Evolutionary conservation across 768 basidiomycete species (phyloP).

Genomic region (Pleurotus platypus): DNA sequence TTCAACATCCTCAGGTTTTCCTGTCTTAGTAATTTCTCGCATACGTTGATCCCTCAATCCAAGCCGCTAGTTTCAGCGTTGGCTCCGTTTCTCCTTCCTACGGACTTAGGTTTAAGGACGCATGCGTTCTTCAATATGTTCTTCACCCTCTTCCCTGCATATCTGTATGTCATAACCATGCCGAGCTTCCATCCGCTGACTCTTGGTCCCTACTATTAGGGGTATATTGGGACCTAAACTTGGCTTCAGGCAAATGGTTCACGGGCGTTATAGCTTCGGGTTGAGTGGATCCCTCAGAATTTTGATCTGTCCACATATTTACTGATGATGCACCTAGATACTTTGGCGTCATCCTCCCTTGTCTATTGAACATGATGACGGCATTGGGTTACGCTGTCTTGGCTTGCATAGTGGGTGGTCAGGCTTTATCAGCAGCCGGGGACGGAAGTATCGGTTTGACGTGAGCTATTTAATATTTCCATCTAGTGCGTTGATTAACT

Average conservation of each 20-base stretch:
- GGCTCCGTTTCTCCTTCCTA: conserved; percentile 67
- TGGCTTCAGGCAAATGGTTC: conserved; percentile 85
- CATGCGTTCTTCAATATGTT: conserved; percentile 68
- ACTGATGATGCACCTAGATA: conserved; percentile 33
- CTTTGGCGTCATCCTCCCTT: conserved; percentile 60
- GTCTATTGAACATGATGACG: conserved; percentile 58
- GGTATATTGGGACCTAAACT: conserved; percentile 79
- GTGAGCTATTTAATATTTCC: conserved; percentile 13
- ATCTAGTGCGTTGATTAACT: no score
- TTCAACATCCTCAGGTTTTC: conserved; percentile 55
- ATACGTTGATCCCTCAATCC: not conserved
- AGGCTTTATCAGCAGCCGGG: conserved; percentile 39
- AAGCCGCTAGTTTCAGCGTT: conserved; percentile 49
- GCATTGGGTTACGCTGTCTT: conserved; percentile 71
- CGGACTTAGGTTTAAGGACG: conserved; percentile 56
- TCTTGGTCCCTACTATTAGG: conserved; percentile 16
- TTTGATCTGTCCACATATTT: not conserved
- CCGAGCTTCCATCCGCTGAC: not conserved
- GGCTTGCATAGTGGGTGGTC: conserved; percentile 70
- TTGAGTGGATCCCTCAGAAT: conserved; percentile 11
- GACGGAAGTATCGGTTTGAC: conserved; percentile 29
- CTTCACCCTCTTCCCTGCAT: conserved; percentile 56
- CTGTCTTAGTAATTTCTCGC: not conserved
- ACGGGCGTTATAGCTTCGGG: conserved; percentile 45
- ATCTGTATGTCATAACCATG: conserved; percentile 38